Conservation (phyloP, 2,329 filamentous ascomycete species). For the Exophiala alcalophila region DNA sequence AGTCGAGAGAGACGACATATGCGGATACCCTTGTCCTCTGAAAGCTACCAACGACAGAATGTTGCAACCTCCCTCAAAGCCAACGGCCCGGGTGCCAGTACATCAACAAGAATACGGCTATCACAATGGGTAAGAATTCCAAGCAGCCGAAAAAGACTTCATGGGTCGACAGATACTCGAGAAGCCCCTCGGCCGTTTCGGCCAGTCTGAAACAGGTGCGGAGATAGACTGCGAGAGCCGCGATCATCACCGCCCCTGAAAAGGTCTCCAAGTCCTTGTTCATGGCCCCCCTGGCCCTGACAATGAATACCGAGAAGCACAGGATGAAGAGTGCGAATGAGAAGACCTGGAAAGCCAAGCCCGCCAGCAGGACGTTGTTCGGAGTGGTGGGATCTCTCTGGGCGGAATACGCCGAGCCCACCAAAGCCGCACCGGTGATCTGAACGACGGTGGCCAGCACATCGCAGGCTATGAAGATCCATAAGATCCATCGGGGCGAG, state of each 20-base stretch:
- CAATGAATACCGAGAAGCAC: constrained; percentile 41
- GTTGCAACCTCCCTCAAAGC: constrained; percentile 10
- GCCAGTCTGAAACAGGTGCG: constrained; percentile 54
- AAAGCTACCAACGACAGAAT: neutral
- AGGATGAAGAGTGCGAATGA: constrained; percentile 51
- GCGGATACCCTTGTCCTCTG: constrained; percentile 13
- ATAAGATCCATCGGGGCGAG: constrained; percentile 48
- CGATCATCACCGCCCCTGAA: constrained; percentile 41
- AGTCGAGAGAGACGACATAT: constrained; percentile 19
- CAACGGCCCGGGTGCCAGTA: constrained; percentile 47
- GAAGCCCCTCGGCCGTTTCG: constrained; percentile 53
- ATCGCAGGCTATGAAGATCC: constrained; percentile 55
- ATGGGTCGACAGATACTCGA: constrained; percentile 46
- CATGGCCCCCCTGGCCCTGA: constrained; percentile 34
- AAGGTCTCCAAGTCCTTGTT: constrained; percentile 38
- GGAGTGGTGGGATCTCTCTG: constrained; percentile 50
- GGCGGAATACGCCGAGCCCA: constrained; percentile 51
- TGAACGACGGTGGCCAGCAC: constrained; percentile 54
- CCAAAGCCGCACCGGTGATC: constrained; percentile 54
- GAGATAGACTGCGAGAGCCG: constrained; percentile 52
- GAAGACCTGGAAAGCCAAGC: constrained; percentile 55
- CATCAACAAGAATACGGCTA: constrained; percentile 48
- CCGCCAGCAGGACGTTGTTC: constrained; percentile 57
- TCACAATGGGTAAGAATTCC: constrained; percentile 55
- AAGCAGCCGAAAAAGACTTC: constrained; percentile 55